phyloP scores from a whole-genome alignment of 2,329 filamentous ascomycete genomes.

The Fusarium sp. region DNA sequence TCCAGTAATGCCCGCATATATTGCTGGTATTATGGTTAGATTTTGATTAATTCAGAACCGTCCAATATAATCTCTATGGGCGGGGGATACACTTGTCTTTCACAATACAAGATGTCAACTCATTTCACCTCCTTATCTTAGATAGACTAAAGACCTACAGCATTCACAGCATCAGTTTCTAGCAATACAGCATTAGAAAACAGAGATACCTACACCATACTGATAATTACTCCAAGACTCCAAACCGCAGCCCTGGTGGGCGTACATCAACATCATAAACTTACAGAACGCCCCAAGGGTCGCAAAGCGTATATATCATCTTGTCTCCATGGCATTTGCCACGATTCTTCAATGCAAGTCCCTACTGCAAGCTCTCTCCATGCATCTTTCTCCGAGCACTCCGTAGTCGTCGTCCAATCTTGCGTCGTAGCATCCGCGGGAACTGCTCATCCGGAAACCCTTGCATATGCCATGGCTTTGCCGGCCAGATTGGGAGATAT shows the following conservation, averaged over 20 bases:
- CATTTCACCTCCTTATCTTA: neutral
- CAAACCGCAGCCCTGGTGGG: neutral
- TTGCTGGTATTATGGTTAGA: neutral
- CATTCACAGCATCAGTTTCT: neutral
- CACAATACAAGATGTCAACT: neutral
- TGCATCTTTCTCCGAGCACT: conserved; percentile 12
- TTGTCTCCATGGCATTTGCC: conserved; percentile 8
- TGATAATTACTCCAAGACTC: conserved; percentile 10
- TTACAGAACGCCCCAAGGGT: conserved; percentile 10
- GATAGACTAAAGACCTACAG: neutral
- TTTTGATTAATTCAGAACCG: neutral
- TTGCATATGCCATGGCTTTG: conserved; percentile 15
- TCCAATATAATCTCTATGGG: neutral
- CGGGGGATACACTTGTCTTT: neutral
- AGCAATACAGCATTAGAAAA: neutral
- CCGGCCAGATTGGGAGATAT: conserved; percentile 2
- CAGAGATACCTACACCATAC: conserved; percentile 7
- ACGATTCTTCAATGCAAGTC: neutral
- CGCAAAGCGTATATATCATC: neutral
- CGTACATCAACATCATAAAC: conserved; percentile 9
- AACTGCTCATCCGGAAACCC: conserved; percentile 17
- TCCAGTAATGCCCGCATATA: neutral
- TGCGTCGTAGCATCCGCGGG: conserved; percentile 15
- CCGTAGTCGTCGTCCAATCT: conserved; percentile 21
- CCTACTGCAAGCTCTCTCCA: conserved; percentile 12